Percentiles rank a stretch among this genome's conserved stretches.
phyloP scores from a whole-genome alignment of 2,329 filamentous ascomycete species.

The Pseudogymnoascus sp. region DNA sequence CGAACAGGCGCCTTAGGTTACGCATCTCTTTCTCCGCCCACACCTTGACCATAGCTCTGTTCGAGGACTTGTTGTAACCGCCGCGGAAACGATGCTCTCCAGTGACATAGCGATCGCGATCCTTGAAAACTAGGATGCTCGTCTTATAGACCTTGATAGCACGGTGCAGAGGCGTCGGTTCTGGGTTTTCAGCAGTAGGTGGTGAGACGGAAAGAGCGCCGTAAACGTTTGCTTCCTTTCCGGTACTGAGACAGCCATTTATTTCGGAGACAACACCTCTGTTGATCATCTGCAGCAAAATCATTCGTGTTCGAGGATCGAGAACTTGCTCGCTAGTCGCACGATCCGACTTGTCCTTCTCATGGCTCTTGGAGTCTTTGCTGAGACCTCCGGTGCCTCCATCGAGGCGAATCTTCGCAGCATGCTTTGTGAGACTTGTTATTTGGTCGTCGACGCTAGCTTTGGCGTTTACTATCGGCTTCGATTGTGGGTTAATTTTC shows the following conservation, averaged over 20 bases:
- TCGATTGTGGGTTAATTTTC: constrained; percentile 63
- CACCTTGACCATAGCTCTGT: constrained; percentile 92
- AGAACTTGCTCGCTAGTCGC: constrained; percentile 92
- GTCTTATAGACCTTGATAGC: constrained; percentile 99
- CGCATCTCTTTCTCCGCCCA: constrained; percentile 99
- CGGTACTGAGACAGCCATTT: constrained; percentile 89
- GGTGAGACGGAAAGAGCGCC: constrained; percentile 62
- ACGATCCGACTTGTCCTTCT: constrained; percentile 83
- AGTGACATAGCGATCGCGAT: constrained; percentile 89
- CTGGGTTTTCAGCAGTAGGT: constrained; percentile 41
- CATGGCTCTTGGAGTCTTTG: constrained; percentile 44
- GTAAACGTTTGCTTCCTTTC: constrained; percentile 98
- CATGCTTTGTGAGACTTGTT: constrained; percentile 73
- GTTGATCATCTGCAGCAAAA: constrained; percentile 93
- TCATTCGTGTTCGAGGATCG: constrained; percentile 89
- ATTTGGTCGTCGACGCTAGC: constrained; percentile 82
- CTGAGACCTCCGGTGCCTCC: constrained; percentile 36
- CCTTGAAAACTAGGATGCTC: constrained; percentile 93
- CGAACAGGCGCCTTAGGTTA: constrained; percentile 76
- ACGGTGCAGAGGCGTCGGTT: constrained; percentile 52
- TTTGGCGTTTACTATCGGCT: constrained; percentile 68
- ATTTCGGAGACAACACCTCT: constrained; percentile 81
- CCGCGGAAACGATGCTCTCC: constrained; percentile 87
- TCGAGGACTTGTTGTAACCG: constrained; percentile 90
- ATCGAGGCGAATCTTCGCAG: constrained; percentile 74